Evolutionary conservation across 2,329 filamentous ascomycete genomes (phyloP).

Genomic region (Epichloe scottii): DNA sequence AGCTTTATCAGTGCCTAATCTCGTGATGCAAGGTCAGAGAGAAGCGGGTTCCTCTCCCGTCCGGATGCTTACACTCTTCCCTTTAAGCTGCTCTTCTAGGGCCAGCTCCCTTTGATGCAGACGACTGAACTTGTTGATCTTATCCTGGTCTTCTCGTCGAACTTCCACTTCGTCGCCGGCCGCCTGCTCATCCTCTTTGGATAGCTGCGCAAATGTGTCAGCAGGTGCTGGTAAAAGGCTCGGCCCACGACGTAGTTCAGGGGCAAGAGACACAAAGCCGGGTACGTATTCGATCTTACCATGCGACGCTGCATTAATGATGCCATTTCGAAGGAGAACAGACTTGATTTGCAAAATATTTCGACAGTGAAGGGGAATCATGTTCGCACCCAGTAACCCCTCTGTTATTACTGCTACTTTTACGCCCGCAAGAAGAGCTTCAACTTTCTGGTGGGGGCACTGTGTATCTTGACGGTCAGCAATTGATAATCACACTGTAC

Average conservation of each 20-base stretch:
- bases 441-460: neutral
- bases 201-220: slow-evolving; percentile 48
- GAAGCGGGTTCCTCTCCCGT: neutral
- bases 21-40: neutral
- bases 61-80: slow-evolving; percentile 54
- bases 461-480: neutral
- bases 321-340: slow-evolving; percentile 18
- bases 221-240: neutral
- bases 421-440: neutral
- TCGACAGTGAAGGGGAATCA: neutral
- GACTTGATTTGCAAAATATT: neutral
- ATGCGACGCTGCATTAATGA: slow-evolving; percentile 47
- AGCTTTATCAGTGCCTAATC: neutral
- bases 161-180: slow-evolving; percentile 80
- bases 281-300: slow-evolving; percentile 26
- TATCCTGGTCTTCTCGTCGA: slow-evolving; percentile 92
- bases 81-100: slow-evolving; percentile 68
- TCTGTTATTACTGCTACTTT: neutral
- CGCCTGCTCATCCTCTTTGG: slow-evolving; percentile 75
- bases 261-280: neutral
- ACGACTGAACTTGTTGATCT: slow-evolving; percentile 95
- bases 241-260: too few species aligned
- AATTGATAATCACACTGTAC: neutral
- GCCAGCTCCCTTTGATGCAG: slow-evolving; percentile 75
- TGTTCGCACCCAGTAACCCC: neutral